A percentile compares a stretch with the other conserved stretches of the same genome.
phyloP scores from a whole-genome alignment of 2,329 filamentous ascomycete species.

The Torrubiella hemipterigena region DNA sequence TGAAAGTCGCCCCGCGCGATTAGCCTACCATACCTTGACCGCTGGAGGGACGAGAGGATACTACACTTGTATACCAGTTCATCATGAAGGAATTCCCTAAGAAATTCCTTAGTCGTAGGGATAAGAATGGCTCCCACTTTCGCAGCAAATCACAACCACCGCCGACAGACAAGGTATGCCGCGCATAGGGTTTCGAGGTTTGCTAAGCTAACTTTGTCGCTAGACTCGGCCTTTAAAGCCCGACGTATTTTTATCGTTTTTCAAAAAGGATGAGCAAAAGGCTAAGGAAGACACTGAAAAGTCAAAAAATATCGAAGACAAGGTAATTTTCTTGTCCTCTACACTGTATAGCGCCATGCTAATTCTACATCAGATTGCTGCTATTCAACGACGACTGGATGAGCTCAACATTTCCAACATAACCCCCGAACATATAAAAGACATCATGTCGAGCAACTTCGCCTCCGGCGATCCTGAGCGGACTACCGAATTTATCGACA shows the following conservation, averaged over 20 bases:
- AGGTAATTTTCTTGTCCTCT: constrained; percentile 15
- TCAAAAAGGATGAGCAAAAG: constrained; percentile 46
- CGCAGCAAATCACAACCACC: constrained; percentile 45
- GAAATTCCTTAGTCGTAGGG: constrained; percentile 59
- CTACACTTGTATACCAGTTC: constrained; percentile 6
- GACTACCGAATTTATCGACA: constrained; percentile 62
- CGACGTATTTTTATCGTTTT: constrained; percentile 51
- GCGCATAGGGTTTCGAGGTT: background rate
- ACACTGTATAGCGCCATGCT: background rate
- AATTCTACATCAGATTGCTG: constrained; percentile 23
- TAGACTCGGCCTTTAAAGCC: constrained; percentile 40
- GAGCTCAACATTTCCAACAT: constrained; percentile 33
- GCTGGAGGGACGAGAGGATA: no score
- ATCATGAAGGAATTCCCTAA: constrained; percentile 45
- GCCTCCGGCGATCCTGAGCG: constrained; percentile 59
- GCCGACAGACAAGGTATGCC: constrained; percentile 24
- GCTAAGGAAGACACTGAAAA: constrained; percentile 34
- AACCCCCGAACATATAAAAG: constrained; percentile 43
- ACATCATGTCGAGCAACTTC: constrained; percentile 47
- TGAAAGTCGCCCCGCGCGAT: constrained; percentile 16
- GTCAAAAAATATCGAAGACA: constrained; percentile 23
- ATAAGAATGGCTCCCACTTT: constrained; percentile 44
- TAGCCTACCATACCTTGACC: constrained; percentile 7
- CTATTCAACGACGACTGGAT: constrained; percentile 25
- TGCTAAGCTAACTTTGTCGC: constrained; percentile 7